Base-by-base conservation (phyloP, 2,329 filamentous ascomycete genomes). In the Fusarium kyushuense region DNA sequence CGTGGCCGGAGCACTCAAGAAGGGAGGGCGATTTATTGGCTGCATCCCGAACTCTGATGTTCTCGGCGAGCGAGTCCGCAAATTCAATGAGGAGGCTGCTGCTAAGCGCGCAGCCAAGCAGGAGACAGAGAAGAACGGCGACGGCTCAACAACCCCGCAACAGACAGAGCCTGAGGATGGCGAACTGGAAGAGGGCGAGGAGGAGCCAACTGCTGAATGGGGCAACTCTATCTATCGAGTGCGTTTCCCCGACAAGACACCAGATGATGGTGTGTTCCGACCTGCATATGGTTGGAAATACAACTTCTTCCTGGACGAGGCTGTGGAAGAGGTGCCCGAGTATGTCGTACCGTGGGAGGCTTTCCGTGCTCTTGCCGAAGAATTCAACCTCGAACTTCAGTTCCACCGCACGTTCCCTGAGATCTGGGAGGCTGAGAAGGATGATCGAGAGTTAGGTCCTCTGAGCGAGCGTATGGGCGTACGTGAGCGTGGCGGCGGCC, bases 261-360 rank as follows among this genome's bases (percentile, higher is more conserved):
- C 94, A 6, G 85, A 89, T 21, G 93, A 97, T 76, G 96, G 96
- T 54, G 86, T 96, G 32, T 99, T 99, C 82, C 90, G 96, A 7
- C 96, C 96, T 7, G 93, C 96, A 0, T 98, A 94, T 76, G 96
- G 95, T 49, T 98, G 96, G 94, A 97, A 96, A 79, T 99, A 99
- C 82, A 97, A 89, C 76, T 99, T 97, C 83, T 97, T 94, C 79
- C 89, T 99, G 58, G 90, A 96, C 74, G 96, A 99, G 80, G 96
- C 96, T 0, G 96, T 99, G 21, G 95, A 98, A 78, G 92, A 94
- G 76, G 93, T 97, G 10, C 95, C 96, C 4, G 96, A 99, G 81
- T 99, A 97, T 77, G 95, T 99, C 2, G 96, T 99, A 2, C 96
- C 96, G 0, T 99, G 96, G 95, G 94, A 97, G 78, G 94, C 94